These are phyloP conservation scores for Prunus yedoensis DNA, from an alignment of 331 rosid genomes.

Conservation along the genomic window DNA sequence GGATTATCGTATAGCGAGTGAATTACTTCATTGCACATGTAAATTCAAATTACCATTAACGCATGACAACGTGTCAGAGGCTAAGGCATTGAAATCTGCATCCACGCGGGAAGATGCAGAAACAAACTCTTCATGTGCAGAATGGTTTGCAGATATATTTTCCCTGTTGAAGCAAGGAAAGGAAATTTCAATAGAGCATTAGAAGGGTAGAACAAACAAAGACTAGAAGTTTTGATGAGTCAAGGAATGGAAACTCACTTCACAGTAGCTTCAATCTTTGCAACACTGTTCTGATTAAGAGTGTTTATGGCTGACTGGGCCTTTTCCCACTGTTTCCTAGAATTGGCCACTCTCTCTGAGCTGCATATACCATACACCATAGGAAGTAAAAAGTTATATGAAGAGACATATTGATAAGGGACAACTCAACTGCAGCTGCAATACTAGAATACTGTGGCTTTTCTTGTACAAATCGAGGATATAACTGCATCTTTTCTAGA, in stretches of 20 bases:
- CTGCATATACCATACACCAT: conserved; percentile 58
- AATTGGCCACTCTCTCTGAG: conserved; percentile 51
- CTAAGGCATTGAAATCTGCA: conserved; percentile 48
- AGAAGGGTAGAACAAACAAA: neutral
- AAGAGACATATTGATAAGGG: neutral
- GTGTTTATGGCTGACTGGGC: conserved; percentile 42
- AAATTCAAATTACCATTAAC: conserved; percentile 59
- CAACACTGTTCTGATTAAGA: conserved; percentile 40
- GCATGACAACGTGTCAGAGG: conserved; percentile 38
- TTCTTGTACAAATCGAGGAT: neutral
- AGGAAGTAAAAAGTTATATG: conserved; percentile 2
- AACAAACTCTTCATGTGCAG: conserved; percentile 48
- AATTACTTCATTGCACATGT: neutral
- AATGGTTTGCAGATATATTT: conserved; percentile 39
- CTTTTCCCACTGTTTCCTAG: conserved; percentile 68
- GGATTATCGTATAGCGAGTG: neutral
- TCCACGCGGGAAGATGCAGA: conserved; percentile 46
- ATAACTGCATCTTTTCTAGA: neutral
- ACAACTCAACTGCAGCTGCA: too few relatives aligned
- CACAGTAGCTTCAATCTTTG: conserved; percentile 54
- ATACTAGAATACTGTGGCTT: neutral
- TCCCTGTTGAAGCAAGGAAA: conserved; percentile 43
- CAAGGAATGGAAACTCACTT: conserved; percentile 49
- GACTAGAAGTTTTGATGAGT: neutral
- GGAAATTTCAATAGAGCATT: neutral